phyloP scores from a whole-genome alignment of 306 rosid species.

The Prunus dulcis region DNA sequence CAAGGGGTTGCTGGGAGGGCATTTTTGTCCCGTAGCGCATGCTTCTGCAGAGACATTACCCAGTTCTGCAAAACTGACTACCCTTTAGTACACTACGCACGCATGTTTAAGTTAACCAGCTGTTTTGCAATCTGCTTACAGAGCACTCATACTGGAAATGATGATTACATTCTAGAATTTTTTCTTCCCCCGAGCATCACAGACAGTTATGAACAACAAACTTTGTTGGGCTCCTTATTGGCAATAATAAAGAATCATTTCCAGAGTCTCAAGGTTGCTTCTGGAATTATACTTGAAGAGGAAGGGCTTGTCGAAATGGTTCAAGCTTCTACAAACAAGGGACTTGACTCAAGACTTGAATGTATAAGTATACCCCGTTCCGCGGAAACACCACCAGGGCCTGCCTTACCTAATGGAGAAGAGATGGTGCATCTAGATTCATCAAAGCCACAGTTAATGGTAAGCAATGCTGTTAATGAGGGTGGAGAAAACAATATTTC shows the following conservation, averaged over 20 bases:
- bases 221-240: conserved; percentile 60
- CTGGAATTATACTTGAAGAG: conserved; percentile 57
- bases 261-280: conserved; percentile 72
- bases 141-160: conserved; percentile 68
- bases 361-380: conserved; percentile 36
- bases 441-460: conserved; percentile 23
- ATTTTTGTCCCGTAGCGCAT: conserved; percentile 54
- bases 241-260: conserved; percentile 71
- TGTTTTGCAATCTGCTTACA: conserved; percentile 73
- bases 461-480: conserved; percentile 24
- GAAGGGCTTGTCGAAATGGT: conserved; percentile 52
- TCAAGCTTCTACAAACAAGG: conserved; percentile 41
- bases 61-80: conserved; percentile 78
- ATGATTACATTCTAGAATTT: conserved; percentile 75
- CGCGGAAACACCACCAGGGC: conserved; percentile 33
- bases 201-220: conserved; percentile 43
- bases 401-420: conserved; percentile 35
- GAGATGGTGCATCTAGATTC: conserved; percentile 39
- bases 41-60: conserved; percentile 68
- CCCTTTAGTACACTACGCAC: conserved; percentile 83
- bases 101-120: conserved; percentile 69
- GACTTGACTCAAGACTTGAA: conserved; percentile 47
- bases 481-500: conserved; percentile 35
- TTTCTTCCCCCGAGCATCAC: conserved; percentile 62
- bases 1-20: conserved; percentile 93